Evolutionary conservation across 2,329 filamentous ascomycete genomes (phyloP), one percentile per base, ranked within the genome.

Genomic region (Penicillium expansum): DNA sequence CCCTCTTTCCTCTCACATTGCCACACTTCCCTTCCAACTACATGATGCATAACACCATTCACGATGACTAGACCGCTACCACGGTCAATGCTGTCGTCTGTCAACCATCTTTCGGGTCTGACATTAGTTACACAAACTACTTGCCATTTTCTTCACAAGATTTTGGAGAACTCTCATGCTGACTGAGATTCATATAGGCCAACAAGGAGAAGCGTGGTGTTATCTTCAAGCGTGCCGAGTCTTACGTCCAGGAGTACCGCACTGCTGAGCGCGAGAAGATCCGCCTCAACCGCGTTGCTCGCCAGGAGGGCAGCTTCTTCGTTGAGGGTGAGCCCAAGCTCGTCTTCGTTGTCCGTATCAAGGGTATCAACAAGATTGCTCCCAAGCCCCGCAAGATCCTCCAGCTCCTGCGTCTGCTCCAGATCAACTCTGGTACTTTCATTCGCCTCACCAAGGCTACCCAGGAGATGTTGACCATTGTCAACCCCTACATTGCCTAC

Each of bases 331-430:
- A 99, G 86, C 82, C 90, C 77, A 97, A 96, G 83, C 85, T 99
- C 75, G 92, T 93, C 83, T 99, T 99, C 80, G 87, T 99, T 73
- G 83, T 97, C 81, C 93, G 94, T 80, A 99, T 99, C 86, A 99
- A 99, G 91, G 94, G 93, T 96, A 97, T 99, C 92, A 97, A 97
- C 91, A 99, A 99, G 90, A 97, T 99, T 74, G 88, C 95, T 78
- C 94, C 94, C 73, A 97, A 99, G 90, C 95, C 95, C 81, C 92
- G 94, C 86, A 99, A 99, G 89, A 97, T 96, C 76, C 88, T 99
- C 73, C 94, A 99, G 84, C 91, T 99, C 62, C 92, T 99, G 79
- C 93, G 94, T 85, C 91, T 99, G 68, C 89, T 99, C 74, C 94
- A 99, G 86, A 99, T 99, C 90, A 99, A 99, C 91, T 97, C 96